Percentiles rank a stretch among this genome's conserved stretches.
phyloP scores from a whole-genome alignment of 2,329 filamentous ascomycete species.

The Fusarium sp. region DNA sequence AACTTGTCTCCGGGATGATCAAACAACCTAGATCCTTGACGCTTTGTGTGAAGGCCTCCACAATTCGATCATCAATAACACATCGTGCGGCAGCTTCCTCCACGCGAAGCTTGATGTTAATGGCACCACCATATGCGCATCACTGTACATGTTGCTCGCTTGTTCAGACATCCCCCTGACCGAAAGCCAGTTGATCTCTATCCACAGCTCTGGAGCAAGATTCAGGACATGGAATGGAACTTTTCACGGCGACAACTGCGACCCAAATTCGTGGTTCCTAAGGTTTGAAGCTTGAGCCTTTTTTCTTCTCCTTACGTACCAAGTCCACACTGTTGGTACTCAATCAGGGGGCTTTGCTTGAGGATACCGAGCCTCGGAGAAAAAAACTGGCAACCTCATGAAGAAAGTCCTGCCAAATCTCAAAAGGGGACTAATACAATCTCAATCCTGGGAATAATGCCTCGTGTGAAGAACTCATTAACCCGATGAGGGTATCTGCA shows the following conservation, averaged over 20 bases:
- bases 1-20: slow-evolving; percentile 27
- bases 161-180: slow-evolving; percentile 20
- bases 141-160: slow-evolving; percentile 1
- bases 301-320: slow-evolving; percentile 13
- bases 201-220: slow-evolving; percentile 39
- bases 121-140: slow-evolving; percentile 34
- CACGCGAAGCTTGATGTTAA: slow-evolving; percentile 22
- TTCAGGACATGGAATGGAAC: slow-evolving; percentile 39
- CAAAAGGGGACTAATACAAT: slow-evolving; percentile 22
- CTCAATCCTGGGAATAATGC: slow-evolving; percentile 7
- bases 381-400: slow-evolving; percentile 10
- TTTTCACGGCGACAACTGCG: slow-evolving; percentile 36
- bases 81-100: slow-evolving; percentile 16
- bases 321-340: slow-evolving; percentile 32
- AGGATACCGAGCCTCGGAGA: slow-evolving; percentile 25
- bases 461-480: slow-evolving; percentile 17
- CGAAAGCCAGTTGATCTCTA: slow-evolving; percentile 22
- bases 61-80: slow-evolving; percentile 30
- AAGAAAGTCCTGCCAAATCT: slow-evolving; percentile 16
- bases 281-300: slow-evolving; percentile 23
- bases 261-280: slow-evolving; percentile 41
- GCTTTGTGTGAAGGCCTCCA: slow-evolving; percentile 37
- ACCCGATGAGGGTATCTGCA: slow-evolving; percentile 17
- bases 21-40: slow-evolving; percentile 29
- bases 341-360: slow-evolving; percentile 18